Conservation (phyloP, 768 basidiomycete species). For the Hirschioporus abietinus region DNA sequence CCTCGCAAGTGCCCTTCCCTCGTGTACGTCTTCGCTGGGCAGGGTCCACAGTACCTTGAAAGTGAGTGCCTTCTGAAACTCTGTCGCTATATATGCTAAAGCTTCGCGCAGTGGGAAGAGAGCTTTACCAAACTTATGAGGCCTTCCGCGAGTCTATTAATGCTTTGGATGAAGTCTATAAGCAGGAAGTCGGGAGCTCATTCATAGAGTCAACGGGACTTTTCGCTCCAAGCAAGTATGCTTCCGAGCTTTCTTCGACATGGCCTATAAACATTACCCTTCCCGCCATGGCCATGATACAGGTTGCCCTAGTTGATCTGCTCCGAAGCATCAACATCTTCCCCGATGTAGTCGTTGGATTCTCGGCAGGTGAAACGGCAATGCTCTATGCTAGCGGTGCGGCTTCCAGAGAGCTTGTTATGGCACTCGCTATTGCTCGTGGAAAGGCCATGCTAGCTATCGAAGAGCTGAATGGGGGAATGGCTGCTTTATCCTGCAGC, state of each 20-base stretch:
- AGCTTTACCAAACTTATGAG: conserved; percentile 28
- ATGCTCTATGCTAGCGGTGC: conserved; percentile 42
- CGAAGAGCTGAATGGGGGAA: conserved; percentile 31
- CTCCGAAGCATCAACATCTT: conserved; percentile 29
- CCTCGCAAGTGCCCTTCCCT: conserved; percentile 25
- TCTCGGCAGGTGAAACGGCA: conserved; percentile 45
- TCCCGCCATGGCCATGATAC: conserved; percentile 38
- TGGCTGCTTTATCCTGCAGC: conserved; percentile 39
- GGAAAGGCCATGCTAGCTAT: conserved; percentile 30
- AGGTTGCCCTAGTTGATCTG: conserved; percentile 41
- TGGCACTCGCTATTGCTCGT: conserved; percentile 39
- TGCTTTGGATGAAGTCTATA: conserved; percentile 32
- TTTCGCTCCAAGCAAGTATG: conserved; percentile 22
- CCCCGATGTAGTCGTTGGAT: conserved; percentile 37
- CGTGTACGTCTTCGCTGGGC: conserved; percentile 35
- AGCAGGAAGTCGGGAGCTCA: conserved; percentile 27
- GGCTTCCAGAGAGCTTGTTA: conserved; percentile 31
- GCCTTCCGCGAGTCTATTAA: conserved; percentile 35
- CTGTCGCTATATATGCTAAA: background rate
- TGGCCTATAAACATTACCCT: conserved; percentile 34
- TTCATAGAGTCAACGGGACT: conserved; percentile 32
- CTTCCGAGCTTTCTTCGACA: conserved; percentile 12
- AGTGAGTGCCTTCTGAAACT: conserved; percentile 22
- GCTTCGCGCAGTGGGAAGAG: conserved; percentile 29
- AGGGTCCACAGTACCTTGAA: conserved; percentile 34